Base-by-base conservation (phyloP, 1,139 yeast genomes). In the Arxiozyma telluris region DNA sequence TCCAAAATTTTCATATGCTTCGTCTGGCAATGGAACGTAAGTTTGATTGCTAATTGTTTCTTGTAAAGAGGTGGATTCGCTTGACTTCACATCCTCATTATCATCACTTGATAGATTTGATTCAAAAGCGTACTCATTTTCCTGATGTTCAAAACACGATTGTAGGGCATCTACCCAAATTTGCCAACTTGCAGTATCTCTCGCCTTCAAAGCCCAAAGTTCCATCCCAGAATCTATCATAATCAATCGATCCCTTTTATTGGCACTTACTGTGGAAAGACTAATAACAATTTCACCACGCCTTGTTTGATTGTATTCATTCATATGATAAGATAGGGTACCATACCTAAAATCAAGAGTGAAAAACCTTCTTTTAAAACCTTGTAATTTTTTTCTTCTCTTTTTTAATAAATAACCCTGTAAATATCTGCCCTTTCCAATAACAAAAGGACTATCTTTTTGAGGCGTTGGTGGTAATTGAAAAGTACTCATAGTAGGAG, bases 181-280 rank as follows among this genome's bases (percentile, higher is more conserved):
- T 47, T 80, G 78, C 76, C 90, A 93, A 60, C 87, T 93, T 4
- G 76, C 74, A 18, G 70, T 70, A 54, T 78, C 81, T 47, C 78
- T 72, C 0, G 97, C 88, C 62, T 86, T 87, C 59, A 93, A 74
- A 50, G 82, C 83, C 98, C 98, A 93, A 18, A 88, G 83, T 67
- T 93, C 98, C 83, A 93, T 84, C 2, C 98, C 98, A 0, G 97
- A 89, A 68, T 93, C 98, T 58, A 93, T 79, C 53, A 86, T 84
- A 50, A 93, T 82, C 62, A 87, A 87, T 52, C 81, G 73, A 30
- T 81, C 80, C 53, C 79, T 79, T 38, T 82, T 76, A 62, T 85
- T 84, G 1, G 96, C 97, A 55, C 94, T 82, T 3, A 93, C 82
- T 27, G 87, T 87, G 11, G 96, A 83, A 50, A 86, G 78, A 53